Percentiles rank a stretch among this genome's conserved stretches.
Conservation (phyloP, 2,329 filamentous ascomycete genomes). For the Arthrobotrys entomopaga region DNA sequence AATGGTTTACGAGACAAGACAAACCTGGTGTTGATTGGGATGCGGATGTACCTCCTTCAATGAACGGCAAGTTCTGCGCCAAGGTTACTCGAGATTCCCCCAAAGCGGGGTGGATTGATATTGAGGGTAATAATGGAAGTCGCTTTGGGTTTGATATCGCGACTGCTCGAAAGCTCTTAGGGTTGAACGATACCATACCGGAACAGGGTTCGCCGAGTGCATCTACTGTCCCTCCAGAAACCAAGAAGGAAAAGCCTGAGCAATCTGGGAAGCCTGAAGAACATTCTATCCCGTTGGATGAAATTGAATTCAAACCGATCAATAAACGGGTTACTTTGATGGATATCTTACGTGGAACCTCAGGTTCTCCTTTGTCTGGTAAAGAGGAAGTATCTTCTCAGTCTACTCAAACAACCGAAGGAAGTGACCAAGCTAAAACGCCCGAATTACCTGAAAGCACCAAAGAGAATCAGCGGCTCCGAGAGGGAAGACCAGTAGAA, state of each 20-base stretch:
- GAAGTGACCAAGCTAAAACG: background rate
- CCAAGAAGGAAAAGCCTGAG: too few species aligned
- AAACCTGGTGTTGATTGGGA: background rate
- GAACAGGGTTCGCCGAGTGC: too few species aligned
- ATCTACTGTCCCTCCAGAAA: too few species aligned
- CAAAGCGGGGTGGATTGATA: too few species aligned
- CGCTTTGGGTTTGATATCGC: too few species aligned
- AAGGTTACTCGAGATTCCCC: background rate
- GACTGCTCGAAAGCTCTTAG: too few species aligned
- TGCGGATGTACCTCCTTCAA: conserved; percentile 1
- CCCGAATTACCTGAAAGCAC: background rate
- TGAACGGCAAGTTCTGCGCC: background rate
- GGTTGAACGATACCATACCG: background rate
- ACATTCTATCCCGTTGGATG: too few species aligned
- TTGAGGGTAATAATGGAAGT: too few species aligned
- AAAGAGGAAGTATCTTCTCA: background rate
- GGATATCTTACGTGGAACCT: conserved; percentile 25
- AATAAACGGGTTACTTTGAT: conserved; percentile 26
- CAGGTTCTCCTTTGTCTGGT: background rate
- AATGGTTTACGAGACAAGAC: background rate
- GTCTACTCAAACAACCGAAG: background rate
- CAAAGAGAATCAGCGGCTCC: background rate
- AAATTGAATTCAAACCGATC: conserved; percentile 3
- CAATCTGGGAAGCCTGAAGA: too few species aligned
- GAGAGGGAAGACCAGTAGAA: background rate